Base-by-base conservation (phyloP, 164 flowering plant species). In the Sextonia rubra region DNA sequence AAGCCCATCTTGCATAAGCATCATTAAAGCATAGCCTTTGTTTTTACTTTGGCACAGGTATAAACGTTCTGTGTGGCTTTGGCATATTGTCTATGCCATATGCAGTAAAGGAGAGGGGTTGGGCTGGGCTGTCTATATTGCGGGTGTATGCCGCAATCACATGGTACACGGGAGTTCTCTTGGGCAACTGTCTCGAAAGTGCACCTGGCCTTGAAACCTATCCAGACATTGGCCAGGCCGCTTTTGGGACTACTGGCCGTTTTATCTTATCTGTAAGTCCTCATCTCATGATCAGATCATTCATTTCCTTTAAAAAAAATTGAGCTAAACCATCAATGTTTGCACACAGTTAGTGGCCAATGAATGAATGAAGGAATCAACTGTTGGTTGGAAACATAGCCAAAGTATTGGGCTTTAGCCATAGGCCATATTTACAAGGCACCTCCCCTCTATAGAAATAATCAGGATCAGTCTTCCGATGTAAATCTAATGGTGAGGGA, bases 191-290 rank as follows among this genome's bases (percentile, higher is more conserved):
- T 84, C 79, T 96, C 72, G 98, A 96, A 48, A 96, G 99, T 70
- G 77, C 82, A 75, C 97, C 99, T 47, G 99, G 91, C 18, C 90
- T 96, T 3, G 91, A 93, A 77, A 96, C 99, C 12, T 96, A 91
- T 77, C 99, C 99, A 0, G 99, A 96, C 76, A 93, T 96, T 76
- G 99, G 99, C 66, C 97, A 91, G 76, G 98, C 98, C 24, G 99
- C 99, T n/a, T 96, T 93, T 75, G 99, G 99, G 26, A 82, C 85
- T 0, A 17, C 17, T 0, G 99, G 99, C 55, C 90, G 99, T 22
- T 68, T 93, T 64, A 81, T 79, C 65, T 85, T 93, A 63, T 96
- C 99, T 52, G 99, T 93, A 83, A 75, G 87, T 80, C 30, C 44
- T 25, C 52, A 7, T 64, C 17, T 64, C 44, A 37, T 37, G 11